Evolutionary conservation across 805 yeast species (phyloP), one percentile per base, ranked within the genome.

Genomic region (Candida nitratophila): DNA sequence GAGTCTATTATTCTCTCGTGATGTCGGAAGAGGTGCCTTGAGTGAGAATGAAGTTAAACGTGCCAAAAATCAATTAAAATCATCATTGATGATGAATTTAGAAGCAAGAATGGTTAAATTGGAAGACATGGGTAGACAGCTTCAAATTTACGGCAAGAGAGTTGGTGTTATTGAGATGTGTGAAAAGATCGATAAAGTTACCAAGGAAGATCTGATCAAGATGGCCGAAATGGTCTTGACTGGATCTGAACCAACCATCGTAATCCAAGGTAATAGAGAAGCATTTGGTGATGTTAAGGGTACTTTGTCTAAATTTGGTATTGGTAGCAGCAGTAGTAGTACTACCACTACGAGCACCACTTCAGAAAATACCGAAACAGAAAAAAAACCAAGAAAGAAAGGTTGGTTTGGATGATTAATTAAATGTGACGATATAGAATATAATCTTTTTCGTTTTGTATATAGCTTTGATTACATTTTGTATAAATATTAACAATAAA

Each of bases 51-150:
- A 93, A 66, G 90, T 93, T 7, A 64, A 72, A 46, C 75, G 99
- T 51, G 96, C 98, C 19, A 93, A 93, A 64, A 90, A 87, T 63
- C 98, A 91, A 69, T 74, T 93, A 47, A 80, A 86, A 37, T 81
- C 93, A 3, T 84, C 96, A 8, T 69, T 93, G 47, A 71, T 91
- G 61, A 91, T 91, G 96, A 91, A 90, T 56, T 73, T 90, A 39
- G 99, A 93, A 63, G 82, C 93, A 50, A 88, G 86, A 60, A 74
- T 91, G 72, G 95, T 95, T n/a, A 90, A 87, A 57, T 70, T 93
- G 44, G 99, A 93, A 65, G 99, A 93, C 57, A 72, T 90, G 65
- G 98, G 98, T 14, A 79, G 98, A 63, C 99, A 93, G 63, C 79
- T 93, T 22, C 96, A 86, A 63, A 78, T 86, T 39, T 88, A 85